Conservation (phyloP, 73 alveolate genomes). For the Urostyla sp. region DNA sequence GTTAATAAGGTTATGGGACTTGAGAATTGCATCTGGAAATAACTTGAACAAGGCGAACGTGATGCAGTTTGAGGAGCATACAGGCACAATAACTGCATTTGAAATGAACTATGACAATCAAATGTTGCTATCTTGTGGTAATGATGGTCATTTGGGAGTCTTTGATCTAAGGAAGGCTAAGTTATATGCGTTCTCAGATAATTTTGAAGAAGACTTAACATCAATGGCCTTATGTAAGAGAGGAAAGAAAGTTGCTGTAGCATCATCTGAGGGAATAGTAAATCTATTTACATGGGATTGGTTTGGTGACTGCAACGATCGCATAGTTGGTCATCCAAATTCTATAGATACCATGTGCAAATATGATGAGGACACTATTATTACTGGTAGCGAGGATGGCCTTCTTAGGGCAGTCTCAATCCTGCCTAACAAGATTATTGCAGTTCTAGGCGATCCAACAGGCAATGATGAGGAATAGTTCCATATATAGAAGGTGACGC, state of each 20-base stretch:
- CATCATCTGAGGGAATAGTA: slow-evolving; percentile 89
- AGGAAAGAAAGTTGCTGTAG: slow-evolving; percentile 83
- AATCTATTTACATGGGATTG: slow-evolving; percentile 93
- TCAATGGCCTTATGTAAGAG: slow-evolving; percentile 77
- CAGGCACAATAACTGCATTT: slow-evolving; percentile 80
- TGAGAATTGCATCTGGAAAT: slow-evolving; percentile 63
- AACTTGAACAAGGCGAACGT: slow-evolving; percentile 57
- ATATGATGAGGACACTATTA: slow-evolving; percentile 89
- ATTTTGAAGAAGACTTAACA: slow-evolving; percentile 92
- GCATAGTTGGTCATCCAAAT: slow-evolving; percentile 89
- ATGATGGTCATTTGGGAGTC: slow-evolving; percentile 94
- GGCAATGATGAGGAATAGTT: slow-evolving; percentile 70
- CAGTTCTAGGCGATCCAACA: slow-evolving; percentile 80
- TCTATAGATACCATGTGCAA: slow-evolving; percentile 89
- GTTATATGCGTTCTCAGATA: slow-evolving; percentile 93
- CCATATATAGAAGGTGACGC: slow-evolving; percentile 80
- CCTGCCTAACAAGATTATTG: slow-evolving; percentile 87
- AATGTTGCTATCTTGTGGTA: slow-evolving; percentile 76
- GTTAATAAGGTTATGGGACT: slow-evolving; percentile 81
- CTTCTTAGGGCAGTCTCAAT: slow-evolving; percentile 89
- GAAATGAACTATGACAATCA: slow-evolving; percentile 47
- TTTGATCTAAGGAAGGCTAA: slow-evolving; percentile 85
- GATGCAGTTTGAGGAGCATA: slow-evolving; percentile 64
- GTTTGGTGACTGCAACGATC: slow-evolving; percentile 97
- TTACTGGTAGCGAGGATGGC: slow-evolving; percentile 97